phyloP scores from a whole-genome alignment of 2,329 filamentous ascomycete genomes.

The Ophiostoma sp. region DNA sequence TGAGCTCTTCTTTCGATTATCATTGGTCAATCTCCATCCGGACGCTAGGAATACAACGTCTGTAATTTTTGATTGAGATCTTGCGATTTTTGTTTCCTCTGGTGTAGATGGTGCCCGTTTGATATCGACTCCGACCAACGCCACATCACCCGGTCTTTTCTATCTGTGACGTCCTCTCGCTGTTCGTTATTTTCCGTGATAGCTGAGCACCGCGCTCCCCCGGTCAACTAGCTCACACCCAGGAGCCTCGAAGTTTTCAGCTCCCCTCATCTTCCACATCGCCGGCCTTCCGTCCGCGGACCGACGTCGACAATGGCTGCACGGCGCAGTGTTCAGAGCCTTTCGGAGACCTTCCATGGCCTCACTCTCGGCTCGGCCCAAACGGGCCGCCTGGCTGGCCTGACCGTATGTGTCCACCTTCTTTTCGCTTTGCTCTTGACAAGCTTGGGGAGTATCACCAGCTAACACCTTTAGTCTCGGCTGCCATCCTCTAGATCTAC shows the following conservation, averaged over 20 bases:
- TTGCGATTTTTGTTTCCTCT: not conserved
- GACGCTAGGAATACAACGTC: not conserved
- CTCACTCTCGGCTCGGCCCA: conserved; percentile 17
- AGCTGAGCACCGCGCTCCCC: not conserved
- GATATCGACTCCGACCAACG: not conserved
- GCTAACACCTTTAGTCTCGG: not conserved
- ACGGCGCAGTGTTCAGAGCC: conserved; percentile 22
- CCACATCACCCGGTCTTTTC: not conserved
- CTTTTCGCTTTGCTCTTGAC: not conserved
- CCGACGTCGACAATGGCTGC: conserved; percentile 23
- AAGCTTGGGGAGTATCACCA: not conserved
- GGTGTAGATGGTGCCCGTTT: not conserved
- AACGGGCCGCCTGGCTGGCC: conserved; percentile 9
- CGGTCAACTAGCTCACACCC: not conserved
- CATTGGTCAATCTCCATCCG: not conserved
- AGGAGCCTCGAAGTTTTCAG: not conserved
- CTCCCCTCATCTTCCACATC: not conserved
- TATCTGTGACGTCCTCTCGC: not conserved
- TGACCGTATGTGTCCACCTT: not conserved
- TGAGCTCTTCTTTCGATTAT: not conserved
- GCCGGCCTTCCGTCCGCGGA: not conserved
- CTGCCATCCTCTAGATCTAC: not conserved
- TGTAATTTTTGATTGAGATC: not conserved
- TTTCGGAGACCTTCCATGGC: conserved; percentile 22
- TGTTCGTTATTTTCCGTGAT: not conserved